Evolutionary conservation across 1,139 yeast genomes (phyloP), one percentile per base, ranked within the genome.

Genomic region (Scheffersomyces illinoinensis): DNA sequence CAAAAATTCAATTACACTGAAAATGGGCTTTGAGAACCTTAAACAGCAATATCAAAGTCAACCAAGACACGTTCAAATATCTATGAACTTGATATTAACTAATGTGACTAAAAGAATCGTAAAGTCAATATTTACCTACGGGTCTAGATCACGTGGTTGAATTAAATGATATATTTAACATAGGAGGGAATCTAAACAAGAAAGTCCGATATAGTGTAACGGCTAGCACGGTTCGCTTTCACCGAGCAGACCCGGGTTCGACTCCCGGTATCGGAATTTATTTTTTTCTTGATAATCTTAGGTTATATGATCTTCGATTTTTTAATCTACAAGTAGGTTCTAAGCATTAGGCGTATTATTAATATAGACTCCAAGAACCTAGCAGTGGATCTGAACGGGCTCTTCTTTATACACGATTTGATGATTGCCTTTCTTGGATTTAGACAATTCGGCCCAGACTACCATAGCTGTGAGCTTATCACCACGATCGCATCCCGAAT

Each of bases 191-290:
- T 21, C 4, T 8, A 5, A 12, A n/a, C n/a, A 21, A 8, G 18
- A 54, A 49, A 4, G 51, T 85, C 89, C 89, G 89, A 85, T 86
- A 82, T 86, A 84, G 90, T 86, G 90, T 86, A 86, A 85, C 88
- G 90, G 90, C 86, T 86, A 86, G 87, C 90, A 86, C 89, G 88
- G 89, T 85, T 83, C 89, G 88, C 89, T 86, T 84, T 86, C 89
- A 86, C 89, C 88, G 89, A 83, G 89, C 89, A 85, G 81, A 84
- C 88, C 90, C 86, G 90, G 89, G 90, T 86, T 86, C 90, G 88
- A 86, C 87, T 85, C 90, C 90, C 90, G 86, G 90, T 82, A 85
- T 85, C 89, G 90, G 89, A 86, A 48, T 4, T 48, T 48, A 55
- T 18, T 46, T 53, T 20, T 52, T 57, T 59, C 12, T 47, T n/a